These are phyloP conservation scores for Eimeria maxima DNA, from an alignment of 169 alveolate genomes.

Conservation along the genomic window DNA sequence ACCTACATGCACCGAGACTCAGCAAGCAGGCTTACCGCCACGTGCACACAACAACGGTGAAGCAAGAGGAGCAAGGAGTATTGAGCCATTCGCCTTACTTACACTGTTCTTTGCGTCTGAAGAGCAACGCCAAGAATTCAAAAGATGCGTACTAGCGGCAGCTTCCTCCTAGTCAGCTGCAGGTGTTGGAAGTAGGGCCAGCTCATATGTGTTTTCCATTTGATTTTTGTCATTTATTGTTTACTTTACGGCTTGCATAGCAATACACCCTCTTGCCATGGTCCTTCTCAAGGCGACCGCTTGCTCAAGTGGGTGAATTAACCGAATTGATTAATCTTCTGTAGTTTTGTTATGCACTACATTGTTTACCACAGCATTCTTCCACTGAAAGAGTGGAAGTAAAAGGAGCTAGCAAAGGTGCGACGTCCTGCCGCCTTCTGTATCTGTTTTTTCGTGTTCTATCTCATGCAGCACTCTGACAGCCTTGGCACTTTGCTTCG, in stretches of 20 bases:
- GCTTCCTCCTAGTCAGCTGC: neutral
- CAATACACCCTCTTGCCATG: neutral
- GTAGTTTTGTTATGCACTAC: neutral
- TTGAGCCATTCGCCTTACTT: neutral
- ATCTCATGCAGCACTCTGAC: neutral
- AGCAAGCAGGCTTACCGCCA: neutral
- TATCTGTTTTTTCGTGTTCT: neutral
- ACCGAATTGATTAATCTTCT: neutral
- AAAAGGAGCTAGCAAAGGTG: neutral
- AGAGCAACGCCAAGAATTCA: conserved; percentile 59
- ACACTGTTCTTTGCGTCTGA: conserved; percentile 38
- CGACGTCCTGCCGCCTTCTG: conserved; percentile 2
- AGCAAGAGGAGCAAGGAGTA: neutral
- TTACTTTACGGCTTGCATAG: neutral
- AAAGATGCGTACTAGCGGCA: neutral
- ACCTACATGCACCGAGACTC: neutral
- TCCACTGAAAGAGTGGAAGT: neutral
- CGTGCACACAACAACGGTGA: neutral
- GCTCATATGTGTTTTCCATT: neutral
- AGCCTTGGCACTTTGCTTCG: neutral
- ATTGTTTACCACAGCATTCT: neutral
- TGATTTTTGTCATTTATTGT: neutral
- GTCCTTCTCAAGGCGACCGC: neutral
- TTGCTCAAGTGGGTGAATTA: neutral
- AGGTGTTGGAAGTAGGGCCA: neutral